A percentile compares a stretch with the other conserved stretches of the same genome.
Conservation (phyloP, 176 grass and related monocot species). For the Bothriochloa decipiens region DNA sequence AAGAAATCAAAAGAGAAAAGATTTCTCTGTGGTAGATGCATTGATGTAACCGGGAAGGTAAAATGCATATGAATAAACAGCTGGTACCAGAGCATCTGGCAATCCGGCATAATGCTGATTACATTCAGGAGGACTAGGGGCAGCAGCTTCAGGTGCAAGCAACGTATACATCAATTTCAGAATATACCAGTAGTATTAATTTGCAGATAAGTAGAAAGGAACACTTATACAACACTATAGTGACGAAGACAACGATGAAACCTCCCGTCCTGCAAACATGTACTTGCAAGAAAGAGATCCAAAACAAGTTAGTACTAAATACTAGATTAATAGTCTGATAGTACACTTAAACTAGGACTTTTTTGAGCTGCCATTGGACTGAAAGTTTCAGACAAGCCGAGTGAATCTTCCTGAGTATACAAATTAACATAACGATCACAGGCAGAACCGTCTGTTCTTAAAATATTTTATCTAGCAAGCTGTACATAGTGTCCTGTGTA, state of each 20-base stretch:
- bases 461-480: slow-evolving; percentile 35
- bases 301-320: slow-evolving; percentile 11
- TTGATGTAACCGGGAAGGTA: background rate
- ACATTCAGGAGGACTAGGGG: slow-evolving; percentile 12
- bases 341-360: slow-evolving; percentile 37
- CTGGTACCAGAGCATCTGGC: background rate
- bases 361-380: slow-evolving; percentile 19
- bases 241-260: background rate
- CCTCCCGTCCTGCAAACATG: background rate
- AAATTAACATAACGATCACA: slow-evolving; percentile 10
- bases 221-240: background rate
- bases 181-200: background rate
- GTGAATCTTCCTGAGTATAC: slow-evolving; percentile 39
- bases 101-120: background rate
- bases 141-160: slow-evolving; percentile 13
- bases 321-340: slow-evolving; percentile 12
- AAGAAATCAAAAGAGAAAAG: background rate
- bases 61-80: background rate
- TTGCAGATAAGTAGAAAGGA: slow-evolving; percentile 10
- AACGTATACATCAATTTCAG: background rate
- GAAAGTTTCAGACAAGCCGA: slow-evolving; percentile 11
- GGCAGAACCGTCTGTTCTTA: slow-evolving; percentile 5
- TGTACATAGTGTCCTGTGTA: slow-evolving; percentile 26
- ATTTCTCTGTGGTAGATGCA: slow-evolving; percentile 1
- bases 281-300: slow-evolving; percentile 33